Base-by-base conservation (phyloP, 306 rosid species). In the Fragaria iinumae region DNA sequence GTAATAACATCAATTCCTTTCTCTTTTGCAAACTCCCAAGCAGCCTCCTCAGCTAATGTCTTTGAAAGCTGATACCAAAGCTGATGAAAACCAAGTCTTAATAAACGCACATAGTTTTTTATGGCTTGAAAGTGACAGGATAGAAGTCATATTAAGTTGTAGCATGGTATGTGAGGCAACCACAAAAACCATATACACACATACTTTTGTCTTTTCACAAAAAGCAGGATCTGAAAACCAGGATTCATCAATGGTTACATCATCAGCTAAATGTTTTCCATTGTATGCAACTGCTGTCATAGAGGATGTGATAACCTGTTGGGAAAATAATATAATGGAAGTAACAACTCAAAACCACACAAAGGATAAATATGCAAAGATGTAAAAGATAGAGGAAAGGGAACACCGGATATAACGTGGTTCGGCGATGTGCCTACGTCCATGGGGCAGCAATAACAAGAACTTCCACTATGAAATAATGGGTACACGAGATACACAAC, bases 281-380 rank as follows among this genome's bases (percentile, higher is more conserved):
- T 12, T 36, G 67, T 1, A 12, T 9, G 11, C 5, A 34, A 74
- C 57, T 14, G 83, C 63, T 11, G 70, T 23, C 0, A 67, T 67
- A 25, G 83, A 80, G 11, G 83, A 80, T 25, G 83, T 80, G 13
- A 74, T 23, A 55, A n/a, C n/a, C n/a, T n/a, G n/a, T n/a, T n/a
- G n/a, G n/a, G n/a, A n/a, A n/a, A n/a, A n/a, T n/a, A n/a, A n/a
- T n/a, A n/a, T n/a, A n/a, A n/a, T n/a, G n/a, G n/a, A n/a, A n/a
- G n/a, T n/a, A n/a, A n/a, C n/a, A n/a, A n/a, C n/a, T n/a, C n/a
- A n/a, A n/a, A n/a, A n/a, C n/a, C n/a, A n/a, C n/a, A n/a, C n/a
- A n/a, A n/a, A n/a, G n/a, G n/a, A n/a, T n/a, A n/a, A n/a, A n/a
- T n/a, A n/a, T n/a, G n/a, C n/a, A n/a, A n/a, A n/a, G n/a, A n/a